Percentiles rank a stretch among this genome's conserved stretches.
These are phyloP conservation scores for Coemansia sp. DNA, from an alignment of 192 early-diverging fungal species.

Conservation along the genomic window DNA sequence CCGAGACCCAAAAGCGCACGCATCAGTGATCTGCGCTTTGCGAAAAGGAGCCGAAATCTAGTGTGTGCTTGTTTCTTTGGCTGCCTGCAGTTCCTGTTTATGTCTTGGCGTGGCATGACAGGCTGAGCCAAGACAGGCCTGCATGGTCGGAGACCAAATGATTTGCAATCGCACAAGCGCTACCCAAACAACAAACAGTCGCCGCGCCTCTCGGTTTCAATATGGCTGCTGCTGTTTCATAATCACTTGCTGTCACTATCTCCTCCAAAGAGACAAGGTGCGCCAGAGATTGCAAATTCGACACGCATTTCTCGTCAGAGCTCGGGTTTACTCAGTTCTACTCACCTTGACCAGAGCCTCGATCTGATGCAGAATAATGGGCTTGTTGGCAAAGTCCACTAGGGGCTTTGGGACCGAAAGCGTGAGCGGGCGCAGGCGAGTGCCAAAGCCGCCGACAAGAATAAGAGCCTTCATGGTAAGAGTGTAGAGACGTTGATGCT, in stretches of 20 bases:
- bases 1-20: background rate
- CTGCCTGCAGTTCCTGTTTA: background rate
- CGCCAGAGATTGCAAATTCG: constrained; percentile 7
- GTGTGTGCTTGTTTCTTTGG: background rate
- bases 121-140: background rate
- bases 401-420: constrained; percentile 96
- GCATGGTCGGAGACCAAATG: background rate
- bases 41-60: background rate
- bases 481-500: background rate
- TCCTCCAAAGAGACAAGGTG: background rate
- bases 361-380: constrained; percentile 99
- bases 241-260: background rate
- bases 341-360: constrained; percentile 92
- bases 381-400: constrained; percentile 99
- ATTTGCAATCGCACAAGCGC: background rate
- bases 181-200: background rate
- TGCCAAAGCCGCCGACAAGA: constrained; percentile 93
- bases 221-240: background rate
- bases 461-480: constrained; percentile 77
- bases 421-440: constrained; percentile 95
- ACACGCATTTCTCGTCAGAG: background rate
- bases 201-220: background rate
- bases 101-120: background rate
- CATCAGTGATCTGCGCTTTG: constrained; percentile 4
- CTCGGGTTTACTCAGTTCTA: background rate